Base-by-base conservation (phyloP, 805 yeast species). In the Debaryomyces tyrocola region DNA sequence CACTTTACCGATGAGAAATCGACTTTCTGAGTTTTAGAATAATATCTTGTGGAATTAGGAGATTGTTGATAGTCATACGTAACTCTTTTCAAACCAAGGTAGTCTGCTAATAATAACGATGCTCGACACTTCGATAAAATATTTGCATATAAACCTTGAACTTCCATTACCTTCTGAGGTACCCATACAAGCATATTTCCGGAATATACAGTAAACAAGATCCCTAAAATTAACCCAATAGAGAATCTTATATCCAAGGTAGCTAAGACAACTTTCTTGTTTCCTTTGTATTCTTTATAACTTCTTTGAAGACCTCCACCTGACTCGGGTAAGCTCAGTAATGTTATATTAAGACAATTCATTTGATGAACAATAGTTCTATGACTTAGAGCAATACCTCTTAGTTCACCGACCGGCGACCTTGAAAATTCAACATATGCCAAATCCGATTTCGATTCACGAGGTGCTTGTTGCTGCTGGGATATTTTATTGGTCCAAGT, bases 381-480 rank as follows among this genome's bases (percentile, higher is more conserved):
- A 62, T 94, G 98, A 20, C 94, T 87, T 60, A 94, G 79, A 1
- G 95, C 96, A 31, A 94, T 96, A 14, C 99, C 99, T 47, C 96
- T 75, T 31, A 90, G 67, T 53, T 91, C 95, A 2, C 98, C 98
- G 21, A 87, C 80, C 0, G 97, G 95, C 1, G 95, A 86, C 55
- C 91, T 80, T 0, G 94, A 82, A 59, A 87, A 94, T 67, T 94
- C 99, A 11, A 94, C 91, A 58, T 94, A 94, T 0, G 98, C 97
- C 48, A 94, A 69, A 58, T 89, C 95, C 15, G 64, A 54, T 34
- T 52, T 55, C 20, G 50, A 36, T 11, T 47, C 37, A 28, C 41
- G 44, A 2, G 28, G 14, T 17, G 40, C 29, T 28, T 49, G 29
- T 37, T 51, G 52, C 28, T 47, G 39, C 43, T 50, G 37, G 40